Evolutionary conservation across 495 filamentous ascomycete genomes (phyloP).

Genomic region (Aspergillus asperescens): DNA sequence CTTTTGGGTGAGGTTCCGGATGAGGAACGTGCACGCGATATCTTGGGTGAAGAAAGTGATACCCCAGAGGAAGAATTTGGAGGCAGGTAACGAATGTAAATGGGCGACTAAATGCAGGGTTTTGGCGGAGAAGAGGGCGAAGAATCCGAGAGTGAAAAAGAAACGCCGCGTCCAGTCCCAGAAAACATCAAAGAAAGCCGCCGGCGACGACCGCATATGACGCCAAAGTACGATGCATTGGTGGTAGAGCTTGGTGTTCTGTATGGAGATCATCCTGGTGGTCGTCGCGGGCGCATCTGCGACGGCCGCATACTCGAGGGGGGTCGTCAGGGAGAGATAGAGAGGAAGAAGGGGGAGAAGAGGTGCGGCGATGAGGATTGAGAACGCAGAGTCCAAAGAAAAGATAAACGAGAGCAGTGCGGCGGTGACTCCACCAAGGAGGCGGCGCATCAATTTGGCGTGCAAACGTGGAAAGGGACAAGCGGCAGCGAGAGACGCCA

Average conservation of each 20-base stretch:
- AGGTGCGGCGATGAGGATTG: not conserved
- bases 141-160: slow-evolving; percentile 33
- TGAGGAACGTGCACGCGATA: slow-evolving; percentile 30
- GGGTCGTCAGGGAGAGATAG: not conserved
- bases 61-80: slow-evolving; percentile 31
- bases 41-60: slow-evolving; percentile 39
- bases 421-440: too few species aligned
- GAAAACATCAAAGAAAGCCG: slow-evolving; percentile 23
- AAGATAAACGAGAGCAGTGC: too few species aligned
- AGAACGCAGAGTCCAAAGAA: too few species aligned
- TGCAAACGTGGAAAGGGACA: too few species aligned
- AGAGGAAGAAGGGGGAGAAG: not conserved
- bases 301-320: not conserved
- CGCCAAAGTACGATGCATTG: not conserved
- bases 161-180: slow-evolving; percentile 35
- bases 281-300: not conserved
- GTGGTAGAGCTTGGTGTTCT: slow-evolving; percentile 2
- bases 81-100: slow-evolving; percentile 28
- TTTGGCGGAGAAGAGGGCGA: slow-evolving; percentile 33
- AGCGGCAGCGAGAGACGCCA: too few species aligned
- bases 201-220: slow-evolving; percentile 18
- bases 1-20: slow-evolving; percentile 27
- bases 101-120: slow-evolving; percentile 37
- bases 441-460: too few species aligned
- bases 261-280: slow-evolving; percentile 8